A percentile compares a stretch with the other conserved stretches of the same genome.
Conservation (phyloP, 257 asterid genomes). For the Solanum peruvianum region DNA sequence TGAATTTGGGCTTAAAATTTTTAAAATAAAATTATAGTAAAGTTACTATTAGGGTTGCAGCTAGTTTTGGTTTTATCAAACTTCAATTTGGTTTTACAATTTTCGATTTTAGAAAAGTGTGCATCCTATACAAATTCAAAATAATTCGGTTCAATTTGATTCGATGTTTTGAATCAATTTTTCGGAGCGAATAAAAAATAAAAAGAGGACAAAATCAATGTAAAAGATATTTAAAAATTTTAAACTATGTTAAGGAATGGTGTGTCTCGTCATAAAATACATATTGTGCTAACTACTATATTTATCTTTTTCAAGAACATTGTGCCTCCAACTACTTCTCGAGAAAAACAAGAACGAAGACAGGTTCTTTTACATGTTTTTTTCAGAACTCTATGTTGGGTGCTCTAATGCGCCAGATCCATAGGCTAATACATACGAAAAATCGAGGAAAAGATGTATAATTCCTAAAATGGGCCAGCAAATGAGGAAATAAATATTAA, state of each 20-base stretch:
- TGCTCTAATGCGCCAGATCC: neutral
- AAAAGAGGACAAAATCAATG: neutral
- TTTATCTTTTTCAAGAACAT: neutral
- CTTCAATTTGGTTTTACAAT: neutral
- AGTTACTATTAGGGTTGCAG: neutral
- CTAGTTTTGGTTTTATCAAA: no score
- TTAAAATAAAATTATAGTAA: no score
- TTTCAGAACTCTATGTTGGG: neutral
- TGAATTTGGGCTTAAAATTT: neutral
- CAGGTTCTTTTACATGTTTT: neutral
- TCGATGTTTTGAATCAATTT: no score
- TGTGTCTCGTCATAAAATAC: neutral
- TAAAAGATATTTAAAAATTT: no score
- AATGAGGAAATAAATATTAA: no score
- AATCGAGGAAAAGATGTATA: neutral
- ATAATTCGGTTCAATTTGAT: accelerated
- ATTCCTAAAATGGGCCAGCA: no score
- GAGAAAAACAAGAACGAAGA: neutral
- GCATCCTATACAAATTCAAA: neutral
- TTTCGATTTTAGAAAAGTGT: no score
- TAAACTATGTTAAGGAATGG: neutral
- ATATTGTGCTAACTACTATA: neutral
- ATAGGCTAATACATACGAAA: neutral
- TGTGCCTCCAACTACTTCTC: neutral
- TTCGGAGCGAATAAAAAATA: neutral